These are phyloP conservation scores for Tolypocladium endophyticum DNA, from an alignment of 2,329 filamentous ascomycete species.

Conservation along the genomic window DNA sequence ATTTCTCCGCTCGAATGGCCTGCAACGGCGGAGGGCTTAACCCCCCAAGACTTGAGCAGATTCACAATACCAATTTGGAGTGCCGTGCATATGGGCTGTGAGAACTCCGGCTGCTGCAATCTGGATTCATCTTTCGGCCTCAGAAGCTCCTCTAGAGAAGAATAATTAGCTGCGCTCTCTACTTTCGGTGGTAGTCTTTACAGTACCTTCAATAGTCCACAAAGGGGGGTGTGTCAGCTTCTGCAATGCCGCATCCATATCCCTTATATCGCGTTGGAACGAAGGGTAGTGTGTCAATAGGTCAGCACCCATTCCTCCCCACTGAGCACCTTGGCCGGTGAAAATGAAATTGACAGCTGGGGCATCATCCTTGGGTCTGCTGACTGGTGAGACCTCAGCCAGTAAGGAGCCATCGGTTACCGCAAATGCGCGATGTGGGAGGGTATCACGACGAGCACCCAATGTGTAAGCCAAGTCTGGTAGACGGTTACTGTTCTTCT, in stretches of 20 bases:
- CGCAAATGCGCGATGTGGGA: not conserved
- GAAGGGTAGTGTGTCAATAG: constrained; percentile 12
- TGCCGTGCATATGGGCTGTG: constrained; percentile 43
- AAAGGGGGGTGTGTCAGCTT: constrained; percentile 11
- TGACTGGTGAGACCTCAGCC: constrained; percentile 10
- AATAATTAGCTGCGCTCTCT: not conserved
- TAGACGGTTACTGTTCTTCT: not conserved
- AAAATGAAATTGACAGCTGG: constrained; percentile 19
- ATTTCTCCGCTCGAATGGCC: constrained; percentile 31
- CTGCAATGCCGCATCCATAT: constrained; percentile 4
- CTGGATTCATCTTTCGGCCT: constrained; percentile 7
- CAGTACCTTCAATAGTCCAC: constrained; percentile 12
- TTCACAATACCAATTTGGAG: constrained; percentile 38
- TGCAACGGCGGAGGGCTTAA: constrained; percentile 19
- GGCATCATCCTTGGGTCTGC: constrained; percentile 11
- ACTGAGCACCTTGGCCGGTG: constrained; percentile 36
- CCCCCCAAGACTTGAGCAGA: constrained; percentile 17
- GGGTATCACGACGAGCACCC: not conserved
- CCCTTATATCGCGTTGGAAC: constrained; percentile 10
- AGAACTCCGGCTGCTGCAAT: constrained; percentile 26
- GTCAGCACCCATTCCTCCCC: constrained; percentile 27
- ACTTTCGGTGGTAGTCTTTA: not conserved
- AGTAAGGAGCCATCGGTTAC: not conserved
- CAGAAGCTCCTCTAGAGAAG: constrained; percentile 14
- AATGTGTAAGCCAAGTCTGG: not conserved